These are phyloP conservation scores for Ophiognomonia clavigignenti-juglandacearum DNA, from an alignment of 2,329 filamentous ascomycete species.

Conservation along the genomic window DNA sequence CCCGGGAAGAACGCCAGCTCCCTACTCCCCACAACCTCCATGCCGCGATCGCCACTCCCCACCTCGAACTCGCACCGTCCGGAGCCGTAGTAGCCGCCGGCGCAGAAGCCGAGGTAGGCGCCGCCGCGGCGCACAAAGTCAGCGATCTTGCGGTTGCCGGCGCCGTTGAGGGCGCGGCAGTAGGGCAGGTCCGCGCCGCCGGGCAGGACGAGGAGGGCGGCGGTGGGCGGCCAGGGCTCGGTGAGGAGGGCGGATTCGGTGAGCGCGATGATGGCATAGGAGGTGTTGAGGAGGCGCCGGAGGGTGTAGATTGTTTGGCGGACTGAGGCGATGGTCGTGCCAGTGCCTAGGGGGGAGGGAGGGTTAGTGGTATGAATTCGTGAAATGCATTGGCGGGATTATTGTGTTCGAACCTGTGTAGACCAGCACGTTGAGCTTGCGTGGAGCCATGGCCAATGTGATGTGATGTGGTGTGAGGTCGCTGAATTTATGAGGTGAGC, in stretches of 20 bases:
- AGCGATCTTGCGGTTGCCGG: conserved; percentile 77
- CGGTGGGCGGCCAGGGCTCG: conserved; percentile 86
- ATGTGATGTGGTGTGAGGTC: not conserved
- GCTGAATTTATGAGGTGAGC: not conserved
- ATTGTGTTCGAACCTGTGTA: conserved; percentile 64
- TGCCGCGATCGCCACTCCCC: conserved; percentile 56
- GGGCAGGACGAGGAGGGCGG: conserved; percentile 84
- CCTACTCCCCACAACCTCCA: conserved; percentile 81
- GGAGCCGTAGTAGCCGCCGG: conserved; percentile 87
- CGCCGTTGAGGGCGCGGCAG: conserved; percentile 80
- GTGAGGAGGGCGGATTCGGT: conserved; percentile 74
- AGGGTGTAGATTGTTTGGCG: conserved; percentile 85
- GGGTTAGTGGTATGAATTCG: conserved; percentile 18
- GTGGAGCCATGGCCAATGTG: conserved; percentile 53
- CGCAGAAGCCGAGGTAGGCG: conserved; percentile 85
- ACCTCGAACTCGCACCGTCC: conserved; percentile 86
- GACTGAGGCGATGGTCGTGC: conserved; percentile 83
- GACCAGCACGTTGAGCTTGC: conserved; percentile 84
- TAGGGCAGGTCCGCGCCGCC: conserved; percentile 94
- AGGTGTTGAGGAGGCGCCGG: conserved; percentile 77
- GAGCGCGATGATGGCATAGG: conserved; percentile 89
- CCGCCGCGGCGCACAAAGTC: conserved; percentile 85
- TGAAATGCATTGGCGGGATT: conserved; percentile 1
- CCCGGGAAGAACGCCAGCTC: conserved; percentile 89
- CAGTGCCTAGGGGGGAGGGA: conserved; percentile 55